phyloP scores from a whole-genome alignment of 305 asterid genomes.

The Fraxinus sp. region DNA sequence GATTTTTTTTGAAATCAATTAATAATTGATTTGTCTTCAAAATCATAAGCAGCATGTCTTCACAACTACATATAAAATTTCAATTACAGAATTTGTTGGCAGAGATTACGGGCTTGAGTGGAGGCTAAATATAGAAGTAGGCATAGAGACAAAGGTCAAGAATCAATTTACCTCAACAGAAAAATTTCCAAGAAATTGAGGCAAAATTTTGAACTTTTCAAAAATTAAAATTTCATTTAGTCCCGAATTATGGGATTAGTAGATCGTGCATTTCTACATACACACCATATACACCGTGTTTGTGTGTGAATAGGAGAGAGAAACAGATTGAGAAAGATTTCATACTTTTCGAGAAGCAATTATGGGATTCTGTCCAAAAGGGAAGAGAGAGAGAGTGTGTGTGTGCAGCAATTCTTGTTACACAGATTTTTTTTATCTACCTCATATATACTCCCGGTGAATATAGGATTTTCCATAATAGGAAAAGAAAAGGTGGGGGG shows the following conservation, averaged over 20 bases:
- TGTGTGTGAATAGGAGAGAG: not conserved
- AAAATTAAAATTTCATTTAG: conserved; percentile 12
- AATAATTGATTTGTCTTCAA: not conserved
- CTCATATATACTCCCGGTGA: not conserved
- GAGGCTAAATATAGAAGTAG: conserved; percentile 22
- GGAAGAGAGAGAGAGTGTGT: not conserved
- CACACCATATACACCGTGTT: not conserved
- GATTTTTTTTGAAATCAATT: not conserved
- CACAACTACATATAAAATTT: not conserved
- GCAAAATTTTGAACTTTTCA: conserved; percentile 14
- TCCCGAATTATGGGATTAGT: conserved; percentile 21
- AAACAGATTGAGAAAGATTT: not conserved
- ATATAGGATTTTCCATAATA: not conserved
- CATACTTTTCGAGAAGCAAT: conserved; percentile 23
- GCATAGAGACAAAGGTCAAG: conserved; percentile 4
- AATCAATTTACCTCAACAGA: conserved; percentile 11
- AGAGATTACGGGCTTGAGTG: conserved; percentile 27
- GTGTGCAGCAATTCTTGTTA: not conserved
- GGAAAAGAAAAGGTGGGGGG: not conserved
- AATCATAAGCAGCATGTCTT: not conserved
- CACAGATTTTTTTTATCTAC: not conserved
- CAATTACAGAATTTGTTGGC: not conserved
- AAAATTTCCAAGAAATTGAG: conserved; percentile 12
- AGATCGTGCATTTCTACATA: conserved; percentile 12
- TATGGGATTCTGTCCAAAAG: conserved; percentile 6